phyloP scores from a whole-genome alignment of 2,329 filamentous ascomycete species.

The Cryphonectria naterciae region DNA sequence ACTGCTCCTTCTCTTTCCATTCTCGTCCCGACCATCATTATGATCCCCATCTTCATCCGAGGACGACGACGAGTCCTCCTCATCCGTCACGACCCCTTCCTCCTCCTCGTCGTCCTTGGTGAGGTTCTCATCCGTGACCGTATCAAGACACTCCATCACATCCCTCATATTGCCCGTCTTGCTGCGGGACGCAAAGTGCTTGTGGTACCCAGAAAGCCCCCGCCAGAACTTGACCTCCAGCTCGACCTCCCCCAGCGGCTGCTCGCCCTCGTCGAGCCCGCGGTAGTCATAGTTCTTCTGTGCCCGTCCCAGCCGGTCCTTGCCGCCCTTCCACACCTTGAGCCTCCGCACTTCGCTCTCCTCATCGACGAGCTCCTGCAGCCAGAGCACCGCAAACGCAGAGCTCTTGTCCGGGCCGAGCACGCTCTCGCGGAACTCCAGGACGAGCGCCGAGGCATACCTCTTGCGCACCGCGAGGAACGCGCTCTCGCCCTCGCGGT shows the following conservation, averaged over 20 bases:
- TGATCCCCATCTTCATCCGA: constrained; percentile 29
- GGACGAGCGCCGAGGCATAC: constrained; percentile 59
- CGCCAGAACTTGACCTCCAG: constrained; percentile 63
- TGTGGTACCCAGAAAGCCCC: constrained; percentile 64
- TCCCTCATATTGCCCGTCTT: constrained; percentile 58
- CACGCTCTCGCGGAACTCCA: constrained; percentile 63
- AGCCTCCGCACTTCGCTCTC: constrained; percentile 62
- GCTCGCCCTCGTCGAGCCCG: constrained; percentile 56
- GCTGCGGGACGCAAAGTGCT: constrained; percentile 52
- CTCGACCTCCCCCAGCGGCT: constrained; percentile 60
- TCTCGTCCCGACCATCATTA: constrained; percentile 1
- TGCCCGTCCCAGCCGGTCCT: constrained; percentile 48
- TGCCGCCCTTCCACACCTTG: constrained; percentile 69
- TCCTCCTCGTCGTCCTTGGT: constrained; percentile 33
- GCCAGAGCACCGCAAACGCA: constrained; percentile 69
- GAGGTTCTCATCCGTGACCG: constrained; percentile 60
- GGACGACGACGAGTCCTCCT: constrained; percentile 23
- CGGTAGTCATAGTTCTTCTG: constrained; percentile 41
- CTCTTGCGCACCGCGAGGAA: constrained; percentile 64
- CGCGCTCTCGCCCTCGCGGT: constrained; percentile 42
- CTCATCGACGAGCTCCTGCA: constrained; percentile 71
- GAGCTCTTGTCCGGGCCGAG: constrained; percentile 57
- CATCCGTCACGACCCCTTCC: constrained; percentile 18
- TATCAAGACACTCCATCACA: constrained; percentile 68
- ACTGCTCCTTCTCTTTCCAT: constrained; percentile 13